Base-by-base conservation (phyloP, 2,329 filamentous ascomycete genomes). In the Trichoderma endophyticum region DNA sequence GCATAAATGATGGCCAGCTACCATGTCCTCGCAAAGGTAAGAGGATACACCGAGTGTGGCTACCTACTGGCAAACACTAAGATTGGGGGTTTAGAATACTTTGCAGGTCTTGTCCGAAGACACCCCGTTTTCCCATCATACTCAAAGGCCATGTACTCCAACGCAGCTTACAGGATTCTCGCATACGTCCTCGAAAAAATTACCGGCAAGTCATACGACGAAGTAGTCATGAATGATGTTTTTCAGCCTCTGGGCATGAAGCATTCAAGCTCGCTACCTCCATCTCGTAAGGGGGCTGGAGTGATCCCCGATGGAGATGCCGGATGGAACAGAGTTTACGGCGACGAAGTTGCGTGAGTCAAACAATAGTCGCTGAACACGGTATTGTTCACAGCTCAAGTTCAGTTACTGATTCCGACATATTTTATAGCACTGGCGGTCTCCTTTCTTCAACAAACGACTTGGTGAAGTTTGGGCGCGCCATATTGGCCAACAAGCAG, bases 131-230 rank as follows among this genome's bases (percentile, higher is more conserved):
- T 74, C 54, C 54, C 59, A 15, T 75, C 76, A 0, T 73, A 74
- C 28, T 72, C 73, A 0, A 74, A 69, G 2, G 72, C 76, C 3
- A 61, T 75, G 36, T 78, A 78, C 62, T 74, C 75, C 67, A 77
- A 77, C 21, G 70, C 73, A 24, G 76, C 73, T n/a, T 76, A 72
- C 48, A 69, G 73, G 21, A 73, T 78, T 11, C 72, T 78, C 8
- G 68, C 73, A 26, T 75, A 77, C 59, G 72, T 75, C 3, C 36
- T 78, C 5, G 76, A 78, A 51, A 65, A 74, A 24, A 72, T 76
- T 11, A 75, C 75, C n/a, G 71, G 71, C 26, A 73, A 48, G 26
- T 60, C 74, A 4, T 77, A 75, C 48, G 70, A 72, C 2, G 57
- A 69, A 4, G 51, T 70, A 14, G n/a, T 74, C 7, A 12, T n/a